Conservation (phyloP, 768 basidiomycete genomes). For the Pleurotus djamor region DNA sequence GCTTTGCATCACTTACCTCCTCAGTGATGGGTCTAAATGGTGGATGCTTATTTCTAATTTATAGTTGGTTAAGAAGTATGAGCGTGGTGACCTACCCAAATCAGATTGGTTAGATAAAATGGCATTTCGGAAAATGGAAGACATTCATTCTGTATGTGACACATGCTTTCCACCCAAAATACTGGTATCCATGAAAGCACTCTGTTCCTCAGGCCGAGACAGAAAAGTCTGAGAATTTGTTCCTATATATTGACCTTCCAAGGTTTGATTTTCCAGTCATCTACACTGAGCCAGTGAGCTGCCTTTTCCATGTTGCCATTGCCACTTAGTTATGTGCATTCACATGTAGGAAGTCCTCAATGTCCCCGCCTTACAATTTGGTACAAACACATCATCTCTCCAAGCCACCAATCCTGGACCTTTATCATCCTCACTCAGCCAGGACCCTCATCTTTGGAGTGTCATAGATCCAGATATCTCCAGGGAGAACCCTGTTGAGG, state of each 20-base stretch:
- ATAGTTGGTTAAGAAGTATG: slow-evolving; percentile 92
- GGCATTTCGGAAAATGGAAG: slow-evolving; percentile 93
- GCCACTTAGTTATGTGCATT: not conserved
- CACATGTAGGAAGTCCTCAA: slow-evolving; percentile 35
- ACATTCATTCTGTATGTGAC: slow-evolving; percentile 75
- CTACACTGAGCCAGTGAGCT: slow-evolving; percentile 82
- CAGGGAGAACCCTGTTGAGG: slow-evolving; percentile 95
- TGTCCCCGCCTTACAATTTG: slow-evolving; percentile 19
- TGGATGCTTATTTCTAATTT: not conserved
- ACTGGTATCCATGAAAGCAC: not conserved
- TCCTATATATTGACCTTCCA: slow-evolving; percentile 93
- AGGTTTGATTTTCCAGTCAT: slow-evolving; percentile 97
- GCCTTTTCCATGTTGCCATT: not conserved
- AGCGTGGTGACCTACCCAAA: slow-evolving; percentile 89
- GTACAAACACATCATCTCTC: slow-evolving; percentile 37
- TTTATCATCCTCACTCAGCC: slow-evolving; percentile 44
- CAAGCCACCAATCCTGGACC: slow-evolving; percentile 37
- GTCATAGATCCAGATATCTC: slow-evolving; percentile 89
- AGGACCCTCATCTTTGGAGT: slow-evolving; percentile 80
- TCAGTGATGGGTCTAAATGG: not conserved
- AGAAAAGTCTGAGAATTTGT: slow-evolving; percentile 90
- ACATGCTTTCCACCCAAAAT: not conserved
- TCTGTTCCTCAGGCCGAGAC: slow-evolving; percentile 67
- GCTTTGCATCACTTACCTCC: slow-evolving; percentile 9
- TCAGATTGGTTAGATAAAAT: slow-evolving; percentile 96